Conservation (phyloP, 2,329 filamentous ascomycete species). For the Hypocrella siamensis region DNA sequence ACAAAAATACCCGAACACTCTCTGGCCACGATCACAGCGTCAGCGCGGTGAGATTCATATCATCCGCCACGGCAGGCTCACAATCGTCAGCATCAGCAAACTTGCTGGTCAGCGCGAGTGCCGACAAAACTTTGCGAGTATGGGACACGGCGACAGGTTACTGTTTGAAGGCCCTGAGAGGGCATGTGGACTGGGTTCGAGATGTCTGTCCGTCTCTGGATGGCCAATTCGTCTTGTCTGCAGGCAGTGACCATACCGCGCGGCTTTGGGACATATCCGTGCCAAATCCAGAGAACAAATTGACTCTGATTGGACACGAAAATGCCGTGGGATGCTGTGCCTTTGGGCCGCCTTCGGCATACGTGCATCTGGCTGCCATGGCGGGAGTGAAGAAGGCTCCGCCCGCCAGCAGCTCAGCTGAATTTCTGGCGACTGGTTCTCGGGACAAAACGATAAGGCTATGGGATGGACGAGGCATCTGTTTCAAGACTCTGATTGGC, state of each 20-base stretch:
- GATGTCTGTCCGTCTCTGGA: conserved; percentile 73
- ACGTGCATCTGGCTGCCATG: conserved; percentile 59
- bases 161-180: conserved; percentile 70
- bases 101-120: conserved; percentile 66
- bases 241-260: conserved; percentile 65
- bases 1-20: conserved; percentile 87
- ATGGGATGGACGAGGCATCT: conserved; percentile 74
- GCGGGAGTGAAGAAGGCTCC: conserved; percentile 77
- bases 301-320: conserved; percentile 71
- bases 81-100: conserved; percentile 62
- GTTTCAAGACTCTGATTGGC: conserved; percentile 69
- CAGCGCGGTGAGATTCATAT: conserved; percentile 72
- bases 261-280: conserved; percentile 71
- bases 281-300: conserved; percentile 49
- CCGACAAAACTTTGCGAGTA: conserved; percentile 69
- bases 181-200: conserved; percentile 76
- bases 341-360: conserved; percentile 66
- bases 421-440: conserved; percentile 80
- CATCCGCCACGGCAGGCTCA: conserved; percentile 61
- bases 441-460: conserved; percentile 83
- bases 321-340: conserved; percentile 75
- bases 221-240: conserved; percentile 65
- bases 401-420: conserved; percentile 55
- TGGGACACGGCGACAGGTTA: conserved; percentile 90
- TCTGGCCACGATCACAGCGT: conserved; percentile 86